A percentile compares a stretch with the other conserved stretches of the same genome.
Conservation (phyloP, 2,329 filamentous ascomycete species). For the Phyllosticta ampelicida region DNA sequence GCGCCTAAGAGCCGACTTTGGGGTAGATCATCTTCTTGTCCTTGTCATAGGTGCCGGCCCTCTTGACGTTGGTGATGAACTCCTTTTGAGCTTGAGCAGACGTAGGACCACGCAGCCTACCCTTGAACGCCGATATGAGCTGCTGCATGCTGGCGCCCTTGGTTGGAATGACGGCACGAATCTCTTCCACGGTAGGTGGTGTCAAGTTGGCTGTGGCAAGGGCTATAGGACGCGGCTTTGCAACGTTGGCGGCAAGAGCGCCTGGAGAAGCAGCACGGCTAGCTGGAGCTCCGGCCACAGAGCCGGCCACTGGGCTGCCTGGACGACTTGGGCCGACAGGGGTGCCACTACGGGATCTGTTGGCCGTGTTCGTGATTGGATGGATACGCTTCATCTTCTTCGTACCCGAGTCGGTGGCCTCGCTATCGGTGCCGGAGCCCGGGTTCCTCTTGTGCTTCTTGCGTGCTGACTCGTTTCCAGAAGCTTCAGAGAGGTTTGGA, state of each 20-base stretch:
- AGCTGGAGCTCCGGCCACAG: conserved; percentile 20
- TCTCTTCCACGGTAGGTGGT: conserved; percentile 35
- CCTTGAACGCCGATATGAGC: conserved; percentile 33
- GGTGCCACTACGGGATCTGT: conserved; percentile 48
- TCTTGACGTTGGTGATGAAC: conserved; percentile 9
- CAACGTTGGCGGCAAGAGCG: conserved; percentile 10
- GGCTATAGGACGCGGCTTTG: not conserved
- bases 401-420: conserved; percentile 36
- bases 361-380: conserved; percentile 34
- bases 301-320: conserved; percentile 31
- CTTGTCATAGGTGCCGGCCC: conserved; percentile 4
- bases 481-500: conserved; percentile 79
- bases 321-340: conserved; percentile 47
- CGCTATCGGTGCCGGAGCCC: conserved; percentile 12
- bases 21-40: conserved; percentile 5
- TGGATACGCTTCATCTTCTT: conserved; percentile 47
- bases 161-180: conserved; percentile 33
- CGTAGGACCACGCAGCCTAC: conserved; percentile 18
- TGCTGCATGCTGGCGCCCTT: conserved; percentile 33
- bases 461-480: conserved; percentile 77
- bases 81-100: not conserved
- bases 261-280: conserved; percentile 23
- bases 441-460: conserved; percentile 50
- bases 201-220: conserved; percentile 8
- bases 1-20: not conserved